A percentile compares a stretch with the other conserved stretches of the same genome.
These are phyloP conservation scores for Suillus subaureus DNA, from an alignment of 768 basidiomycete species.

Conservation along the genomic window DNA sequence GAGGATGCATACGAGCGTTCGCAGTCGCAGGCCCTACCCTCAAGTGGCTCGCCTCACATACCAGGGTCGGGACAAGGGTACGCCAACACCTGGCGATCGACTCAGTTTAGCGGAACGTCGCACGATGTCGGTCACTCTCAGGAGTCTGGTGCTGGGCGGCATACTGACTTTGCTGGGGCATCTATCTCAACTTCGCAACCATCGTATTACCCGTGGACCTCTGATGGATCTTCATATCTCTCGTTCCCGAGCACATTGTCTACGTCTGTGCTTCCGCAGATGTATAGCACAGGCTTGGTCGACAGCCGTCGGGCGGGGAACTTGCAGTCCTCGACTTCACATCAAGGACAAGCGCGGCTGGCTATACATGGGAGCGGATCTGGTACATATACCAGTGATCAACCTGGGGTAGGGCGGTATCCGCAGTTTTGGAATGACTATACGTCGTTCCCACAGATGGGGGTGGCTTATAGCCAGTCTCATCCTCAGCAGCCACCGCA, in stretches of 20 bases:
- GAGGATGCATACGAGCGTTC: constrained; percentile 30
- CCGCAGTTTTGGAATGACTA: constrained; percentile 62
- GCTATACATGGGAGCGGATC: constrained; percentile 17
- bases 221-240: constrained; percentile 34
- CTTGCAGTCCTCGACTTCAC: constrained; percentile 15
- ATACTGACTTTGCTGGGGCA: constrained; percentile 12
- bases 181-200: constrained; percentile 20
- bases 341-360: constrained; percentile 21
- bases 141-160: constrained; percentile 7
- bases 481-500: constrained; percentile 13
- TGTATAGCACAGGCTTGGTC: constrained; percentile 73
- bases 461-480: constrained; percentile 38
- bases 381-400: constrained; percentile 20
- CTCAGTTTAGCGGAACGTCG: constrained; percentile 19
- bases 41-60: constrained; percentile 8
- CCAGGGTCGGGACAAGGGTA: constrained; percentile 22
- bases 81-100: constrained; percentile 32
- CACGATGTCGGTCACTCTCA: constrained; percentile 4
- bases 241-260: constrained; percentile 53
- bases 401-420: constrained; percentile 35
- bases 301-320: constrained; percentile 45
- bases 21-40: constrained; percentile 16
- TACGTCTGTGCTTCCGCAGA: constrained; percentile 72
- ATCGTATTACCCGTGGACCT: constrained; percentile 51
- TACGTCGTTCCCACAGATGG: constrained; percentile 52